Conservation (phyloP, 768 basidiomycete species). For the Strobilomyces dryophilus region DNA sequence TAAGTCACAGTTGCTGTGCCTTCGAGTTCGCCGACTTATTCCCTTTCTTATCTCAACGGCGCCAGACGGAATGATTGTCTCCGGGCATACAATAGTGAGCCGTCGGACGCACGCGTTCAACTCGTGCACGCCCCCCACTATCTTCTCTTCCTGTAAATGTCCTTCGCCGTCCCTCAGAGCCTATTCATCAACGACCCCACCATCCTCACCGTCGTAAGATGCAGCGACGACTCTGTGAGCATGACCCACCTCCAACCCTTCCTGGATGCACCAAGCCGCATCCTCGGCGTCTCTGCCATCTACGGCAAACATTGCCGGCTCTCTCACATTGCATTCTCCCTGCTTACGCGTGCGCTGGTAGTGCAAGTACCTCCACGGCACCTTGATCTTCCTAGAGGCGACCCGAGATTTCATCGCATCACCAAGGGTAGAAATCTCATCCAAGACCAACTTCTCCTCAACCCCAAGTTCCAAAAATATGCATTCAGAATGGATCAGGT, state of each 20-base stretch:
- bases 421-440: slow-evolving; percentile 23
- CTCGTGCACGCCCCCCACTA: slow-evolving; percentile 1
- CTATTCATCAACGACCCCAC: slow-evolving; percentile 28
- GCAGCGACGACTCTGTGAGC: slow-evolving; percentile 25
- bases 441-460: slow-evolving; percentile 31
- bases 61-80: background rate
- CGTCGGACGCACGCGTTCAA: no score
- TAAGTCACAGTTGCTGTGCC: slow-evolving; percentile 15
- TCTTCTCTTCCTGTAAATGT: slow-evolving; percentile 5
- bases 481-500: slow-evolving; percentile 48
- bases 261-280: slow-evolving; percentile 19
- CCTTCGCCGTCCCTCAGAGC: slow-evolving; percentile 29
- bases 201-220: slow-evolving; percentile 26
- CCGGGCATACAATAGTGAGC: slow-evolving; percentile 1
- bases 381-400: background rate
- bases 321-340: slow-evolving; percentile 38
- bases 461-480: slow-evolving; percentile 28
- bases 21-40: background rate
- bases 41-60: background rate
- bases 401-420: background rate
- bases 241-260: slow-evolving; percentile 26
- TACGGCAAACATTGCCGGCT: slow-evolving; percentile 36
- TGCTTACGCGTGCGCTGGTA: slow-evolving; percentile 32
- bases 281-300: slow-evolving; percentile 41
- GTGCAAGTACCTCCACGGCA: slow-evolving; percentile 27